Base-by-base conservation (phyloP, 2,329 filamentous ascomycete species). In the Diaporthe sp. region DNA sequence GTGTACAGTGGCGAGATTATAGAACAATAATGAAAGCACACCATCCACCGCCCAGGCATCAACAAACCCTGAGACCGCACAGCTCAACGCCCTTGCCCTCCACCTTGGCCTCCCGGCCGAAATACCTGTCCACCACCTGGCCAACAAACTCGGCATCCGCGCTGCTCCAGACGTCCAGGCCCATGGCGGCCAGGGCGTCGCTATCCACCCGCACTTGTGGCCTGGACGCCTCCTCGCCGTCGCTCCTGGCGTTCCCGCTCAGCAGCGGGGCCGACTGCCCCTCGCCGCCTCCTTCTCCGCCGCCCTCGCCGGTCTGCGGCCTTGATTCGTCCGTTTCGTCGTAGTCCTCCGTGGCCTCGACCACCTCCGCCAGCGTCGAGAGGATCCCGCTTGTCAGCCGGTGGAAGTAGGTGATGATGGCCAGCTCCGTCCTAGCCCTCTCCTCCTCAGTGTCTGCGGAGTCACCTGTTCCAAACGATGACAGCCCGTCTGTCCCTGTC, bases 401-500 rank as follows among this genome's bases (percentile, higher is more conserved):
- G 83, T 96, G 94, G 82, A 96, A 96, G 82, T 95, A 97, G 1
- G 93, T 92, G 72, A 96, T 94, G 68, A 95, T 89, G 54, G 92
- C 90, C 76, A 95, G 91, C 80, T 95, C 93, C 15, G 89, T 81
- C 61, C 85, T 82, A 58, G 89, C 88, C 57, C 86, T 83, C 72
- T 87, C 87, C 77, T 89, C 85, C 38, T 86, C 84, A 17, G 82
- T 81, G 2, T 80, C 78, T n/a, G 78, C 75, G 9, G 79, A 79
- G 5, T 79, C 79, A 6, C 73, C 79, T 7, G 72, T 77, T 6
- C 74, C 73, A 1, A 76, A 68, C 0, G 80, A 77, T 13, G 77
- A 77, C 4, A 40, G 13, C 22, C 75, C 74, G 40, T 74, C 75
- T 42, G 52, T 25, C 22, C 71, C 57, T 1, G 66, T 78, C 17